Base-by-base conservation (phyloP, 768 basidiomycete genomes). In the Mycena galopus region DNA sequence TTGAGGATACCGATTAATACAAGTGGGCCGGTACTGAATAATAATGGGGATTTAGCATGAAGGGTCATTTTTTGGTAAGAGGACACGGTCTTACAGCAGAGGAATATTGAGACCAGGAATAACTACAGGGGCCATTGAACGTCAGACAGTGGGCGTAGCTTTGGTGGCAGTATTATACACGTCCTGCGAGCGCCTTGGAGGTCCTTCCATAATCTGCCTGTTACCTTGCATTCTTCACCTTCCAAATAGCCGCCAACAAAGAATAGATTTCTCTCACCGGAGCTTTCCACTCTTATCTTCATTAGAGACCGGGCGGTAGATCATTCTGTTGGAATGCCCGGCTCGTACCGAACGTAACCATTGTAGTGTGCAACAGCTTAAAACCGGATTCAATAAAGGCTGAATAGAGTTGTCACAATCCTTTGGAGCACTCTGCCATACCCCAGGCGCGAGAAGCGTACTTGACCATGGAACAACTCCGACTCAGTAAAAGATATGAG, bases 11-110 rank as follows among this genome's bases (percentile, higher is more conserved):
- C 16, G 25, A 29, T 27, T 53, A 55, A 51, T 32, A 65, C 66
- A 57, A 67, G 39, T 39, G 66, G 66, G n/a, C 66, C 66, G n/a
- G 66, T 67, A 16, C 66, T 66, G 55, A 39, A 58, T 30, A 42
- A 42, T 39, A 17, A 42, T 21, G 35, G 66, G 33, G 9, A 19
- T 29, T 42, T 12, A 58, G 35, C 17, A 30, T 42, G 35, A n/a
- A 39, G 35, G 9, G 53, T 4, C 51, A 44, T 44, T 25, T 14
- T 29, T 42, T 61, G 23, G 42, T 44, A 32, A 62, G 42, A 35
- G 32, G 50, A 64, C 21, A 30, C 29, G 44, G 55, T 42, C 67
- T 60, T 44, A 68, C 67, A 68, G 57, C 50, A 50, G 47, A 33
- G 67, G 58, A 19, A 68, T 27, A 39, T 60, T 30, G 35, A 68